phyloP scores from a whole-genome alignment of 768 basidiomycete genomes.

The Suillus plorans region DNA sequence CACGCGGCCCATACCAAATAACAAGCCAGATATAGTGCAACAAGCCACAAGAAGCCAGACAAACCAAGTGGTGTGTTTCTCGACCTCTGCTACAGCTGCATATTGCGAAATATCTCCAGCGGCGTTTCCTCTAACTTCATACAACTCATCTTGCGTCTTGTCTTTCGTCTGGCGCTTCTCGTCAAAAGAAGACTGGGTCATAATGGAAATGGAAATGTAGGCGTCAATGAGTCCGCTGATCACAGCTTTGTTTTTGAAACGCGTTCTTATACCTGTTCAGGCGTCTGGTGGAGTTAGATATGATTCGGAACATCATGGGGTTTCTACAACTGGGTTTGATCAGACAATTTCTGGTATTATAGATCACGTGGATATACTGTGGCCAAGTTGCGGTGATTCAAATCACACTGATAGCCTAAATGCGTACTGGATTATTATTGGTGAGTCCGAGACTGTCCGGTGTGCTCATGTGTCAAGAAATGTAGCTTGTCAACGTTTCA shows the following conservation, averaged over 20 bases:
- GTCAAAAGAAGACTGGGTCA: not conserved
- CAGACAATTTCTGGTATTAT: not conserved
- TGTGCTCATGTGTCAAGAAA: not conserved
- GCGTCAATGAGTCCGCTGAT: too few species aligned
- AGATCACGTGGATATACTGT: not conserved
- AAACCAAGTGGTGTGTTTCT: slow-evolving; percentile 68
- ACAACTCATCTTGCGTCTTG: slow-evolving; percentile 7
- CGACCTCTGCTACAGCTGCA: slow-evolving; percentile 60
- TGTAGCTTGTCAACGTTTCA: too few species aligned
- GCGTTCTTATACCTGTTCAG: not conserved
- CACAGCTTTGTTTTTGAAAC: not conserved
- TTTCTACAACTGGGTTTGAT: not conserved
- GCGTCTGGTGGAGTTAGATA: not conserved
- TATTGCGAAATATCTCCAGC: slow-evolving; percentile 58
- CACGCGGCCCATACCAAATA: slow-evolving; percentile 56
- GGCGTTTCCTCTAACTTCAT: slow-evolving; percentile 15
- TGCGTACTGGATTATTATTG: not conserved
- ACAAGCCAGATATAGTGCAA: slow-evolving; percentile 72
- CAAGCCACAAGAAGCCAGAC: slow-evolving; percentile 76
- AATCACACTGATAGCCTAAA: too few species aligned
- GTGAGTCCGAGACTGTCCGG: not conserved
- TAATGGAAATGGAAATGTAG: not conserved
- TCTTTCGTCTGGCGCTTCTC: slow-evolving; percentile 8
- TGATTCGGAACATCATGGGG: not conserved
- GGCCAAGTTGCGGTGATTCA: not conserved